Evolutionary conservation across 2,329 filamentous ascomycete genomes (phyloP).

Genomic region (Beauveria sp.): DNA sequence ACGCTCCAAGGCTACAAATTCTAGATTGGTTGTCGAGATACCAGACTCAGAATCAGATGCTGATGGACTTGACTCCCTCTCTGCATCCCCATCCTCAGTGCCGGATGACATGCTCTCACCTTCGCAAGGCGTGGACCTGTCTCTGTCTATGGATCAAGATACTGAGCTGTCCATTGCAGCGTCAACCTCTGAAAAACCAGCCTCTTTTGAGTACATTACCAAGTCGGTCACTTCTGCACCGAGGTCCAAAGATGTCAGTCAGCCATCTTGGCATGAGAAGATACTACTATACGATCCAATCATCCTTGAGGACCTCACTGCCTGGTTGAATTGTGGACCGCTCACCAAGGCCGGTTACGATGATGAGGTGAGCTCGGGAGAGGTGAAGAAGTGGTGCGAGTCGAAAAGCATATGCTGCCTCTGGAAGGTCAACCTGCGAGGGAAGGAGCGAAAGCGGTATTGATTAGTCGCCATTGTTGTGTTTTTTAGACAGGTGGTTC

Average conservation of each 20-base stretch:
- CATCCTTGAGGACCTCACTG: slow-evolving; percentile 73
- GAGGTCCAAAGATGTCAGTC: slow-evolving; percentile 37
- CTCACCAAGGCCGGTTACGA: slow-evolving; percentile 57
- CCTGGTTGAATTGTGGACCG: slow-evolving; percentile 71
- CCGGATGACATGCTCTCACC: slow-evolving; percentile 37
- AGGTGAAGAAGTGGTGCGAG: slow-evolving; percentile 88
- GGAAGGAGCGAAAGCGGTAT: slow-evolving; percentile 46
- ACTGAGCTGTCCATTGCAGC: slow-evolving; percentile 34
- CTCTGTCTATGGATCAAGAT: slow-evolving; percentile 36
- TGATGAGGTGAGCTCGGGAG: slow-evolving; percentile 51
- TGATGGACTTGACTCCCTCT: slow-evolving; percentile 15
- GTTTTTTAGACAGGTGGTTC: background rate
- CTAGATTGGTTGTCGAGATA: slow-evolving; percentile 35
- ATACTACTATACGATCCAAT: slow-evolving; percentile 92
- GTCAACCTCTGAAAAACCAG: slow-evolving; percentile 33
- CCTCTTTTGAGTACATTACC: slow-evolving; percentile 46
- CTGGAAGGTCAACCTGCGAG: slow-evolving; percentile 51
- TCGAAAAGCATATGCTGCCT: slow-evolving; percentile 78
- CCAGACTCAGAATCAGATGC: slow-evolving; percentile 42
- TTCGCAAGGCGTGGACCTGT: slow-evolving; percentile 33
- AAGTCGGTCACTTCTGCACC: slow-evolving; percentile 45
- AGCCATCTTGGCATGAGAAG: slow-evolving; percentile 79
- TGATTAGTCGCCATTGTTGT: slow-evolving; percentile 14
- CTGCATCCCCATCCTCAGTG: slow-evolving; percentile 27
- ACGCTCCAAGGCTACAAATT: slow-evolving; percentile 12